Evolutionary conservation across 805 yeast genomes (phyloP), one percentile per base, ranked within the genome.

Genomic region (Dipodascus albidus): DNA sequence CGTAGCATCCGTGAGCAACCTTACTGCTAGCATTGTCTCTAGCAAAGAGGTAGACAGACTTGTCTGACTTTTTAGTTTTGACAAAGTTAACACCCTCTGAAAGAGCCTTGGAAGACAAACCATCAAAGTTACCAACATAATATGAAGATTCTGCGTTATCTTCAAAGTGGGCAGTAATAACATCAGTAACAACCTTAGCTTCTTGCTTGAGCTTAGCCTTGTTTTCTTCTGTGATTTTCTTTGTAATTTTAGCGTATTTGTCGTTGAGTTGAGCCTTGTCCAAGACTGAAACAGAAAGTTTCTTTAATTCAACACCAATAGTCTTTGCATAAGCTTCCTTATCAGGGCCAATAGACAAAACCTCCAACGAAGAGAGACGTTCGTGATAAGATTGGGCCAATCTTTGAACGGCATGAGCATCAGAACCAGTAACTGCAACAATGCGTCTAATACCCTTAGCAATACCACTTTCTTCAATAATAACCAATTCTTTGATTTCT

Each of bases 371-470:
- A 49, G 72, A 78, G 57, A 93, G 76, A 50, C 78, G 75, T 50
- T 72, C 74, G 33, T 76, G 82, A 65, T 83, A 91, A 55, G 84
- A 91, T 24, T 67, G 64, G 52, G 97, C 96, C 59, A 84, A 67
- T 67, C 87, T 78, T 76, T 93, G 96, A 52, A 89, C 97, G 62
- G 82, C 91, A 62, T 80, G 82, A 15, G 99, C 98, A 59, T 82
- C 95, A 52, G 80, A 74, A 50, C 98, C 98, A 17, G 97, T 86
- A 52, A 93, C 96, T 23, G 96, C 98, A 54, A 93, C 96, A 67
- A 93, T 86, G 77, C 99, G 87, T 74, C 99, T 83, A 58, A 89
- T 88, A 72, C 99, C 99, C 74, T 93, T 93, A 57, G 99, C 98
- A 69, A 93, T 93, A 71, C 99, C 98, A 59, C 87, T 80, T 72